A percentile compares a stretch with the other conserved stretches of the same genome.
Evolutionary conservation across 148 eudicot genomes (phyloP).

Genomic region (Diospyros lotus): DNA sequence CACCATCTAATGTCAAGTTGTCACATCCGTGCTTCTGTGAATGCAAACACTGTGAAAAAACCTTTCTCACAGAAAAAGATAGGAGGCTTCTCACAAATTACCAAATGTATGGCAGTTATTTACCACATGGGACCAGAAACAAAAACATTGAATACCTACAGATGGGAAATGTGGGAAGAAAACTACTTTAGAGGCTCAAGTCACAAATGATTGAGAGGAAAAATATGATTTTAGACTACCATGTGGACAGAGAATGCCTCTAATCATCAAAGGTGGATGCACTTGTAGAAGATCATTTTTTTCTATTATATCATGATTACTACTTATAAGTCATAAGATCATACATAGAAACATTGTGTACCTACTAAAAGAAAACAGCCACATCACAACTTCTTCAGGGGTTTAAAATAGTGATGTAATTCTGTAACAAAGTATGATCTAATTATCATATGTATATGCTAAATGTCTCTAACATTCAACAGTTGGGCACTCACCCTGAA

Average conservation of each 20-base stretch:
- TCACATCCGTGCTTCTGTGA: too few species aligned
- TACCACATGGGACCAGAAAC: background rate
- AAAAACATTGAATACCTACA: background rate
- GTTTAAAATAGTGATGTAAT: too few species aligned
- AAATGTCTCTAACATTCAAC: background rate
- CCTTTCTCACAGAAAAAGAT: background rate
- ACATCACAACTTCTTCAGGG: too few species aligned
- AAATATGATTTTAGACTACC: background rate
- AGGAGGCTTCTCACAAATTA: background rate
- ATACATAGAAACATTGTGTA: too few species aligned
- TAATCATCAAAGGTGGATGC: too few species aligned
- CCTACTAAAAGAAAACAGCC: too few species aligned
- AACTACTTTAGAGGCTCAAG: background rate
- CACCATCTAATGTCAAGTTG: too few species aligned
- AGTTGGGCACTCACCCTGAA: background rate
- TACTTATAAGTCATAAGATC: too few species aligned
- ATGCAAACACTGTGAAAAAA: background rate
- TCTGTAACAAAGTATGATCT: too few species aligned
- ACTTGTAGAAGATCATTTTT: background rate
- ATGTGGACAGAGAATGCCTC: background rate
- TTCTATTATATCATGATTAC: too few species aligned
- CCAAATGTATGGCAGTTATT: too few species aligned
- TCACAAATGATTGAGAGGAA: background rate
- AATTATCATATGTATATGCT: too few species aligned
- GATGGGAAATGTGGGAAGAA: background rate